Evolutionary conservation across 169 alveolate genomes (phyloP), one percentile per base, ranked within the genome.

Genomic region (Plasmodium ovale): DNA sequence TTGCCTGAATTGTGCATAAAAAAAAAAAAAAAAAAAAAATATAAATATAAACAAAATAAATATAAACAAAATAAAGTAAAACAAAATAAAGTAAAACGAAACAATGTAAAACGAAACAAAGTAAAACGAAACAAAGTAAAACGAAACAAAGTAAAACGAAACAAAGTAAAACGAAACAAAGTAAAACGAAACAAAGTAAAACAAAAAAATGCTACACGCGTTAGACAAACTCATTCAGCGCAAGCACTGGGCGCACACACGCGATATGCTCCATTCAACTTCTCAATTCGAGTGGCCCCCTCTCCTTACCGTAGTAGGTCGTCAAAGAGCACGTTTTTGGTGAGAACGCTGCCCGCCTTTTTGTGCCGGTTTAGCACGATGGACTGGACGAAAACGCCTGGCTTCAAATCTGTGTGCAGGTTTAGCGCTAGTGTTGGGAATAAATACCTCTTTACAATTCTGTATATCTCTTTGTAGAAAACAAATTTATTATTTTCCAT

Each of bases 351-450:
- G 59, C 62, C 58, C 0, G 79, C 44, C 21, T 19, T 60, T 67
- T 31, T 77, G 58, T 77, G 44, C 25, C 59, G 67, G 37, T 77
- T 77, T 2, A 77, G 58, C 16, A 49, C n/a, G 5, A 49, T 68
- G 5, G 88, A 60, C 16, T 77, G 88, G 25, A 68, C 44, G 39
- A 77, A 77, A 6, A 77, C 25, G 42, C 62, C 88, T 1, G 88
- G 88, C 49, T 23, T 77, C 39, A 77, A 44, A 62, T 77, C 58
- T 1, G 62, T 35, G 39, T 77, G 14, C 0, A 67, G 35, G 25
- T 77, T 77, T 37, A 77, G 7, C 7, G 88, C 88, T 37, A 77
- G 23, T 19, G 59, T 65, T 49, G 88, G 88, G 14, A 77, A 77
- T n/a, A 77, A 49, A 31, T 49, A 60, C n/a, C 21, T 62, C 29